Base-by-base conservation (phyloP, 768 basidiomycete genomes). In the Hemileccinum rubropunctum region DNA sequence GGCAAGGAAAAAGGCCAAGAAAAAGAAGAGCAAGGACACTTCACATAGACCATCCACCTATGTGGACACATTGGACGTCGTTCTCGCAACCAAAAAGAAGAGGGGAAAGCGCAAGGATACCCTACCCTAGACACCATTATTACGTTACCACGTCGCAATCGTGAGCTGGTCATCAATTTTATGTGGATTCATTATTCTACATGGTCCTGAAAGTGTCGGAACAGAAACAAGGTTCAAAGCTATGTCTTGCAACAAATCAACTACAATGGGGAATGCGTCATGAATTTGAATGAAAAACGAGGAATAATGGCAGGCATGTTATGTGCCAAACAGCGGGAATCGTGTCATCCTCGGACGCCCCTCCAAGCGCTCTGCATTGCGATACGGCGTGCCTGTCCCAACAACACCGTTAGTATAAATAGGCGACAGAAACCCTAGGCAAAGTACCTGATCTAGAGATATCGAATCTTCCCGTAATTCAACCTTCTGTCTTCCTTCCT, bases 331-430 rank as follows among this genome's bases (percentile, higher is more conserved):
- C 17, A 50, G 6, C 21, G 51, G 41, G 52, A 54, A 51, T 56
- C 51, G 38, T 5, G 42, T 74, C 61, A 86, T 62, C 75, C 78
- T 50, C 82, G 76, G 36, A 78, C 74, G 59, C 85, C 77, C 64
- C 90, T 80, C 90, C 91, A 93, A 37, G 90, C 91, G 56, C 91
- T 92, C 67, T 92, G 91, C 82, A 93, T 80, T 15, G 90, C 83
- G 56, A 93, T 93, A 40, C 90, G 83, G 55, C 83, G 79, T 5
- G 90, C 90, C 87, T 91, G 52, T 26, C 23, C 36, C 47, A 40
- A 52, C 27, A 52, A 18, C 21, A 60, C 35, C 4, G 43, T 56
- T 34, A 52, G 51, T 26, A 26, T 20, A 30, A 18, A 46, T 36
- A 42, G 10, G 11, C 32, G 21, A 17, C 41, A 50, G 32, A 39